Evolutionary conservation across 768 basidiomycete species (phyloP).

Genomic region (Tricholoma sp.): DNA sequence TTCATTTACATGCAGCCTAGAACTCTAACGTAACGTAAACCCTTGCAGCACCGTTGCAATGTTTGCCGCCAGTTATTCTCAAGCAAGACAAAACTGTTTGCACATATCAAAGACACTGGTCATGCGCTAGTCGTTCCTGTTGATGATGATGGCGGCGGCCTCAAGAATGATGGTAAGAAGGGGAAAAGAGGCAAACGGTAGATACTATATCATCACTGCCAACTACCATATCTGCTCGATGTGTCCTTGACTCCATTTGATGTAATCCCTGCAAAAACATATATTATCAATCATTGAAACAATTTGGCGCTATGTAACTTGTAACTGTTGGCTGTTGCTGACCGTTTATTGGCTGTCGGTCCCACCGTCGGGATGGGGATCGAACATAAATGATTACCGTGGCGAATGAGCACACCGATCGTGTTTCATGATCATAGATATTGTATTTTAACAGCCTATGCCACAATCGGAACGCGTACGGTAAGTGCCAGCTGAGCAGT

Average conservation of each 20-base stretch:
- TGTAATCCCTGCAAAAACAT: background rate
- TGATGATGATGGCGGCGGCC: constrained; percentile 14
- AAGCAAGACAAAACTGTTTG: constrained; percentile 71
- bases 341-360: no score
- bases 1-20: background rate
- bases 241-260: background rate
- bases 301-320: no score
- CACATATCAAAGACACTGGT: constrained; percentile 63
- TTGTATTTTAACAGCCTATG: no score
- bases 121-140: constrained; percentile 54
- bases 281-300: no score
- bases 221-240: background rate
- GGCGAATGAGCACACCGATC: background rate
- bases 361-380: no score
- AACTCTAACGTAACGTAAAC: constrained; percentile 8
- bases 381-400: no score
- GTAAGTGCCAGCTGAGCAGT: no score
- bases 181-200: constrained; percentile 32
- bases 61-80: constrained; percentile 59
- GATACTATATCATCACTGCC: no score
- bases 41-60: constrained; percentile 50
- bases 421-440: background rate
- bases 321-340: no score
- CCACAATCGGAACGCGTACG: no score
- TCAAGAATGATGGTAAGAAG: constrained; percentile 25